A percentile compares a stretch with the other conserved stretches of the same genome.
phyloP scores from a whole-genome alignment of 2,329 filamentous ascomycete genomes.

The Colletotrichum plurivorum region DNA sequence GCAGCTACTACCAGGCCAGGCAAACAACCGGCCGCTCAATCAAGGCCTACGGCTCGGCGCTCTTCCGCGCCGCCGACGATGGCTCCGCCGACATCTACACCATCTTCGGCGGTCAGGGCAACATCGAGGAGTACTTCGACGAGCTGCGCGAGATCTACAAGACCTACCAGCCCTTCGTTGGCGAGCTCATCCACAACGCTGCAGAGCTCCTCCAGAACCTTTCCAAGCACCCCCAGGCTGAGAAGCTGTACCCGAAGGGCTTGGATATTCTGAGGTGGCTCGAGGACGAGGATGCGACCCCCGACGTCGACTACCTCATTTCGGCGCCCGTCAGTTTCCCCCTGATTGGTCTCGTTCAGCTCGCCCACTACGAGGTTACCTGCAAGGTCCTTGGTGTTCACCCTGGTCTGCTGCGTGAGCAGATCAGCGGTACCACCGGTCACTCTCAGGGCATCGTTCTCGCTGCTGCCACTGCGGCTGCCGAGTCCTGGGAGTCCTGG shows the following conservation, averaged over 20 bases:
- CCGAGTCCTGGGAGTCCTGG: slow-evolving; percentile 94
- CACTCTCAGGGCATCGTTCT: slow-evolving; percentile 98
- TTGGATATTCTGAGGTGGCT: slow-evolving; percentile 96
- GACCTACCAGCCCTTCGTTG: slow-evolving; percentile 92
- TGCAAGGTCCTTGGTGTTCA: slow-evolving; percentile 92
- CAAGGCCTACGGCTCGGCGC: slow-evolving; percentile 92
- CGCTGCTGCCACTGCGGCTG: slow-evolving; percentile 90
- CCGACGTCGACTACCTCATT: slow-evolving; percentile 93
- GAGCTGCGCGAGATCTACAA: slow-evolving; percentile 92
- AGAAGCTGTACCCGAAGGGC: slow-evolving; percentile 98
- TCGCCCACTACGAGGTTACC: slow-evolving; percentile 95
- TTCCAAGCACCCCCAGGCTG: slow-evolving; percentile 85
- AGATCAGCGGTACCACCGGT: slow-evolving; percentile 89
- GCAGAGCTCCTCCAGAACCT: slow-evolving; percentile 91
- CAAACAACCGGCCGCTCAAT: slow-evolving; percentile 87
- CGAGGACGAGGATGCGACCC: slow-evolving; percentile 88
- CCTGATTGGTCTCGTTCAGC: slow-evolving; percentile 94
- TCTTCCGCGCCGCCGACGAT: slow-evolving; percentile 90
- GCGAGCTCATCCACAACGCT: slow-evolving; percentile 84
- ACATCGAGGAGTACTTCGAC: slow-evolving; percentile 99
- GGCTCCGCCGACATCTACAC: slow-evolving; percentile 89
- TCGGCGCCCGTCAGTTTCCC: slow-evolving; percentile 97
- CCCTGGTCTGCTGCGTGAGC: slow-evolving; percentile 88
- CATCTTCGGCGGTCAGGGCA: slow-evolving; percentile 97
- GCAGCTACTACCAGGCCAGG: slow-evolving; percentile 92